Base-by-base conservation (phyloP, 139 green algal genomes). In the Chara braunii region DNA sequence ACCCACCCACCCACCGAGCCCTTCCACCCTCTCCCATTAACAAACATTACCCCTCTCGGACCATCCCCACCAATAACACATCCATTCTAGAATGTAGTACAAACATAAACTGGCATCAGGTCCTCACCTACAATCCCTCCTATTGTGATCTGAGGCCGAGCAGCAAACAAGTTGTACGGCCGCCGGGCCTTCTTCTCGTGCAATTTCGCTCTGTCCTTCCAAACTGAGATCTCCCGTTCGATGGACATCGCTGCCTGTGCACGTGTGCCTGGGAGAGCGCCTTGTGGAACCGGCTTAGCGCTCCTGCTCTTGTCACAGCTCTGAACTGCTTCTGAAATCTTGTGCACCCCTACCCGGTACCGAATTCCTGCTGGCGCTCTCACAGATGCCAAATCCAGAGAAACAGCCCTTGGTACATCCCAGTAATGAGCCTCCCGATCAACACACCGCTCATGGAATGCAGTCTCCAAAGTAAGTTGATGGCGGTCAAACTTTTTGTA, bases 301-400 rank as follows among this genome's bases (percentile, higher is more conserved):
- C 40, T 18, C 18, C 18, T 48, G 40, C 40, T 48, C 18, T 48
- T 18, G 40, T 48, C 18, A 48, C 40, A 48, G 40, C 18, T 48
- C 60, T 64, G 5, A 22, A 24, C 23, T 26, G 12, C 12, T 24
- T 28, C 48, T 3, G 60, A 68, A 5, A 60, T 71, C 18, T 56
- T 55, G 30, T 70, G 65, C 23, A 74, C 11, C 28, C 65, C 65
- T 1, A 72, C n/a, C 35, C 65, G 55, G 57, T 74, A 74, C 8
- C 65, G 65, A 29, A 74, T 29, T 3, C 58, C 65, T 18, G 22
- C 34, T n/a, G 11, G 54, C 6, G 65, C 36, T n/a, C 42, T 57
- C 2, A 45, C 30, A 9, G 54, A 69, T 22, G 57, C 42, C 3
- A 74, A 29, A 57, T 74, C 65, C 4, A 74, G 57, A 7, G 65